phyloP scores from a whole-genome alignment of 2,329 filamentous ascomycete species.

The Trichophyton mentagrophytes region DNA sequence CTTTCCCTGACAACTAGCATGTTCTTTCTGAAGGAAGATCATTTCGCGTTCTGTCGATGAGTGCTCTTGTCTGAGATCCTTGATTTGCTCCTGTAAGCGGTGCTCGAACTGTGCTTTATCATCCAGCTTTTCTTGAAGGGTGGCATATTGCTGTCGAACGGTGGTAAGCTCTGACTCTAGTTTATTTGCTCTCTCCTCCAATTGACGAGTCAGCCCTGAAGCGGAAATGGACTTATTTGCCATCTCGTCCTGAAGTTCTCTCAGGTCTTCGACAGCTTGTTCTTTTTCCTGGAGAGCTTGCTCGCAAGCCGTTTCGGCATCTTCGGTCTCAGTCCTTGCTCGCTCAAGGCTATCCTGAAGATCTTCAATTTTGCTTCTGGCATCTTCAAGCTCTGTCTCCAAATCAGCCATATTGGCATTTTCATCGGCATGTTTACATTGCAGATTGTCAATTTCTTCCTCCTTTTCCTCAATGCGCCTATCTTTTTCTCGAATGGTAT shows the following conservation, averaged over 20 bases:
- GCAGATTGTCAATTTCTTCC: slow-evolving; percentile 59
- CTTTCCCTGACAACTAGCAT: slow-evolving; percentile 32
- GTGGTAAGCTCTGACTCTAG: slow-evolving; percentile 54
- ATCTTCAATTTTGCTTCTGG: slow-evolving; percentile 33
- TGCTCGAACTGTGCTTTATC: slow-evolving; percentile 31
- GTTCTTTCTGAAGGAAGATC: slow-evolving; percentile 38
- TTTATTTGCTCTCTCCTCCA: slow-evolving; percentile 56
- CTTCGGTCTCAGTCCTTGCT: slow-evolving; percentile 24
- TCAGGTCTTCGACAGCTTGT: slow-evolving; percentile 42
- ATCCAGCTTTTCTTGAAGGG: slow-evolving; percentile 33
- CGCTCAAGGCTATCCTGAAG: slow-evolving; percentile 32
- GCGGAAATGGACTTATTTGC: slow-evolving; percentile 65
- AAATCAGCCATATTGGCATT: slow-evolving; percentile 34
- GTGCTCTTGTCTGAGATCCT: slow-evolving; percentile 27
- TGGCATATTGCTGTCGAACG: slow-evolving; percentile 35
- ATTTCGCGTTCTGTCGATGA: slow-evolving; percentile 51
- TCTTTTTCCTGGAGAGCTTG: slow-evolving; percentile 42
- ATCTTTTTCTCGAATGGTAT: slow-evolving; percentile 63
- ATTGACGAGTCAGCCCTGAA: slow-evolving; percentile 60
- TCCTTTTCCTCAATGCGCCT: slow-evolving; percentile 59
- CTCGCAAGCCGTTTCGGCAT: slow-evolving; percentile 33
- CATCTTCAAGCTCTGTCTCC: slow-evolving; percentile 38
- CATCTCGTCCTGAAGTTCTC: slow-evolving; percentile 60
- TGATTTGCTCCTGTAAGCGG: slow-evolving; percentile 30
- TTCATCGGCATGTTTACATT: slow-evolving; percentile 35